Conservation (phyloP, 2,329 filamentous ascomycete species). For the Nannizziopsis barbatae region DNA sequence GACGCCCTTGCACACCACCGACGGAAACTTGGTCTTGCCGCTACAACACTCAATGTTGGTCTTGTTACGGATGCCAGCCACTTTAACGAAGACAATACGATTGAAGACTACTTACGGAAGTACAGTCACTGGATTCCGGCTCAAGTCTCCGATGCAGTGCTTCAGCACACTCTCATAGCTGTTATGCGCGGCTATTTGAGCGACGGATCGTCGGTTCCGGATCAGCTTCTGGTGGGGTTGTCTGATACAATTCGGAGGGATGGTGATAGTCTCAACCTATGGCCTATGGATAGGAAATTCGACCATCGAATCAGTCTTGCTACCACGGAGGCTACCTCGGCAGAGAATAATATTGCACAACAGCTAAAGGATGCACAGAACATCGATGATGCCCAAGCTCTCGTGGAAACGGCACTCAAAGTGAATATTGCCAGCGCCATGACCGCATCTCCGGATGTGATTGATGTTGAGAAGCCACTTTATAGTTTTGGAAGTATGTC, state of each 20-base stretch:
- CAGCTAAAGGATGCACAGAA: slow-evolving; percentile 1
- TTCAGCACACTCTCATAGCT: too few species aligned
- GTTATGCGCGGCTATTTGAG: too few species aligned
- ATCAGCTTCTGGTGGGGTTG: too few species aligned
- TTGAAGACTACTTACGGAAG: too few species aligned
- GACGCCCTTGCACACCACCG: slow-evolving; percentile 17
- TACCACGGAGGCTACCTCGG: background rate
- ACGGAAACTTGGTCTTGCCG: too few species aligned
- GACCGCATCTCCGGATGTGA: slow-evolving; percentile 4
- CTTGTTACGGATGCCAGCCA: too few species aligned
- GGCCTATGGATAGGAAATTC: slow-evolving; percentile 7
- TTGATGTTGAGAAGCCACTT: slow-evolving; percentile 14
- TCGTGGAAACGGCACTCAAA: slow-evolving; percentile 6
- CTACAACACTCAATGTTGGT: too few species aligned
- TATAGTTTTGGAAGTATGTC: slow-evolving; percentile 12
- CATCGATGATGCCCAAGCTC: background rate
- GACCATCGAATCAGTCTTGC: background rate
- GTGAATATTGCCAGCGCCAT: slow-evolving; percentile 14
- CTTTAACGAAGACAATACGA: background rate
- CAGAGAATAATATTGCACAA: background rate
- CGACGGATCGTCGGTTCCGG: too few species aligned
- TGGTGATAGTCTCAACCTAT: background rate
- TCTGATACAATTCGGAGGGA: background rate
- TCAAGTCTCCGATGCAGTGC: too few species aligned
- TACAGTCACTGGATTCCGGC: too few species aligned